Conservation (phyloP, 306 rosid genomes). For the Vigna angularis region DNA sequence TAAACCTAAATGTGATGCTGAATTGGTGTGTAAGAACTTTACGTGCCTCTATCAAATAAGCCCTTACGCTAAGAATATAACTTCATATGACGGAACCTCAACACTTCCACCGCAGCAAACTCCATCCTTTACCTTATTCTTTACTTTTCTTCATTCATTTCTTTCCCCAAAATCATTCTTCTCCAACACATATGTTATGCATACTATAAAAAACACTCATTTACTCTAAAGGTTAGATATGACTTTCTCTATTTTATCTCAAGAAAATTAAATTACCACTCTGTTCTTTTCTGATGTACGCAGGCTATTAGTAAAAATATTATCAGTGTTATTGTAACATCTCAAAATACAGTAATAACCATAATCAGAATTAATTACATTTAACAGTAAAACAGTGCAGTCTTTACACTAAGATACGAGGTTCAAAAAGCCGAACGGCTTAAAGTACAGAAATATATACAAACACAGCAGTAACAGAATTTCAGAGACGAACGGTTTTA, state of each 20-base stretch:
- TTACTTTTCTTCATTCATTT: conserved; percentile 23
- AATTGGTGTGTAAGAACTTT: conserved; percentile 48
- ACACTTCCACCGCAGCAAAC: conserved; percentile 35
- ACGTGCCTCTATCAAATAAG: conserved; percentile 64
- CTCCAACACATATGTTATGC: neutral
- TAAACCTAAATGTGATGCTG: conserved; percentile 51
- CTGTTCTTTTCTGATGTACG: no score
- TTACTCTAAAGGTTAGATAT: neutral
- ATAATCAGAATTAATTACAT: no score
- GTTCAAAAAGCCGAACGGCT: no score
- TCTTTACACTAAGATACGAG: no score
- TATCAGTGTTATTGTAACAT: no score
- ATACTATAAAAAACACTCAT: neutral
- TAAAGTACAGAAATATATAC: no score
- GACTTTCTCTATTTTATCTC: neutral
- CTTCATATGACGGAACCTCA: conserved; percentile 43
- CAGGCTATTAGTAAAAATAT: no score
- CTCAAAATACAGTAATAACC: no score
- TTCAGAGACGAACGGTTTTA: no score
- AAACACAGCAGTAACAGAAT: no score
- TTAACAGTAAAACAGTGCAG: no score
- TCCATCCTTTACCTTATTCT: neutral
- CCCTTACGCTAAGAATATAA: conserved; percentile 78
- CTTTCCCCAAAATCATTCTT: conserved; percentile 32
- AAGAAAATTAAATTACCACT: neutral